Percentiles rank a stretch among this genome's conserved stretches.
phyloP scores from a whole-genome alignment of 768 basidiomycete species.

The Suillus brevipes region DNA sequence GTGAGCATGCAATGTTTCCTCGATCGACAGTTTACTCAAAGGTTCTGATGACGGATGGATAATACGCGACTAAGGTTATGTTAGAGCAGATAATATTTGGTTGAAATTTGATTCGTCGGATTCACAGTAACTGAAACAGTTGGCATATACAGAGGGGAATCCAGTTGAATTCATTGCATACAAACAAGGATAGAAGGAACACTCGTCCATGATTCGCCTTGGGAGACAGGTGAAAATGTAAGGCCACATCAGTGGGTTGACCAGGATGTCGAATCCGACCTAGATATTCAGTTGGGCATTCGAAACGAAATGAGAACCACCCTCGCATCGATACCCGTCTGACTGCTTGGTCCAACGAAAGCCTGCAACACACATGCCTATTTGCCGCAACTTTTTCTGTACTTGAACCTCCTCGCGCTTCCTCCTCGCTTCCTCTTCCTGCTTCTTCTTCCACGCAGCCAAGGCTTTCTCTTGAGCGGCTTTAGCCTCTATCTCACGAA shows the following conservation, averaged over 20 bases:
- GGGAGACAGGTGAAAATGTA: too few species aligned
- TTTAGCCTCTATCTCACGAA: constrained; percentile 25
- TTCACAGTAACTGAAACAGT: too few species aligned
- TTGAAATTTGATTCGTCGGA: too few species aligned
- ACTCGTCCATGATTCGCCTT: too few species aligned
- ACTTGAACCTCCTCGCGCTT: constrained; percentile 23
- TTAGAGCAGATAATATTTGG: too few species aligned
- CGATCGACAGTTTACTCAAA: too few species aligned
- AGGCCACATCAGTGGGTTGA: background rate
- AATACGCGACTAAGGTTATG: too few species aligned
- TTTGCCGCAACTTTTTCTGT: constrained; percentile 41
- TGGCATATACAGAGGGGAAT: too few species aligned
- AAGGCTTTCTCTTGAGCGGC: constrained; percentile 26
- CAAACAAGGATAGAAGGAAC: too few species aligned
- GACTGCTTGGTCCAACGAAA: constrained; percentile 41
- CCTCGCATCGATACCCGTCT: constrained; percentile 42
- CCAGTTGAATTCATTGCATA: too few species aligned
- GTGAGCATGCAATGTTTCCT: too few species aligned
- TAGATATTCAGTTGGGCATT: constrained; percentile 27
- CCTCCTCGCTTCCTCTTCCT: constrained; percentile 40
- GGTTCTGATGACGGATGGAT: too few species aligned
- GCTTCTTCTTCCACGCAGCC: constrained; percentile 32
- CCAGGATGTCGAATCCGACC: background rate
- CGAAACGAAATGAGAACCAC: constrained; percentile 39
- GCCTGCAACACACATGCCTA: constrained; percentile 50